phyloP scores from a whole-genome alignment of 2,329 filamentous ascomycete genomes.

The Trichoderma brevicompactum region DNA sequence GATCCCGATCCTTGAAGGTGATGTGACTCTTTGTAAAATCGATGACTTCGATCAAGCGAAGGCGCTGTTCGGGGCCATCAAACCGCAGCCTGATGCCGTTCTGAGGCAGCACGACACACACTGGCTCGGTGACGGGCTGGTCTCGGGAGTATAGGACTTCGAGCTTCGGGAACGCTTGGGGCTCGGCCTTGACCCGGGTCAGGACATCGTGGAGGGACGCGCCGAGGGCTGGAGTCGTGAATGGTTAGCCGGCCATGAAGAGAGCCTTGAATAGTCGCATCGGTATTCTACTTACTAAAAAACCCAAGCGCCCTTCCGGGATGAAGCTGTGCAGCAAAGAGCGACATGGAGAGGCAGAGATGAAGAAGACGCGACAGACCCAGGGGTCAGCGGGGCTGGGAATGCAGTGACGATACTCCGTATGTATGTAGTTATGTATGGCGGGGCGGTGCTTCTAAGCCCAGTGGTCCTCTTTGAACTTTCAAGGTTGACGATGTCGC shows the following conservation, averaged over 20 bases:
- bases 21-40: conserved; percentile 88
- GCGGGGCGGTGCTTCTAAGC: not conserved
- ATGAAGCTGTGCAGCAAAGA: conserved; percentile 65
- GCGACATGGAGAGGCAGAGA: conserved; percentile 45
- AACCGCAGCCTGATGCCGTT: conserved; percentile 92
- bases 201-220: conserved; percentile 90
- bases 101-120: conserved; percentile 74
- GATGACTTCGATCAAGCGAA: conserved; percentile 86
- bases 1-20: conserved; percentile 77
- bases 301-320: conserved; percentile 70
- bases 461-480: not conserved
- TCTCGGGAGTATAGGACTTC: conserved; percentile 80
- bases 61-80: conserved; percentile 87
- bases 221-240: conserved; percentile 69
- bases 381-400: conserved; percentile 21
- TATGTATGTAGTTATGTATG: not conserved
- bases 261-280: no score
- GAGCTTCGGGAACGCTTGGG: conserved; percentile 79
- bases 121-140: conserved; percentile 73
- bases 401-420: conserved; percentile 12
- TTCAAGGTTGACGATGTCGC: not conserved
- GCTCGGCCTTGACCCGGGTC: conserved; percentile 85
- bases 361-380: conserved; percentile 16
- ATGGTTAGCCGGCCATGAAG: not conserved
- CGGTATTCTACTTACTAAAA: conserved; percentile 45